Evolutionary conservation across 2,329 filamentous ascomycete species (phyloP).

Genomic region (Pyricularia sp.): DNA sequence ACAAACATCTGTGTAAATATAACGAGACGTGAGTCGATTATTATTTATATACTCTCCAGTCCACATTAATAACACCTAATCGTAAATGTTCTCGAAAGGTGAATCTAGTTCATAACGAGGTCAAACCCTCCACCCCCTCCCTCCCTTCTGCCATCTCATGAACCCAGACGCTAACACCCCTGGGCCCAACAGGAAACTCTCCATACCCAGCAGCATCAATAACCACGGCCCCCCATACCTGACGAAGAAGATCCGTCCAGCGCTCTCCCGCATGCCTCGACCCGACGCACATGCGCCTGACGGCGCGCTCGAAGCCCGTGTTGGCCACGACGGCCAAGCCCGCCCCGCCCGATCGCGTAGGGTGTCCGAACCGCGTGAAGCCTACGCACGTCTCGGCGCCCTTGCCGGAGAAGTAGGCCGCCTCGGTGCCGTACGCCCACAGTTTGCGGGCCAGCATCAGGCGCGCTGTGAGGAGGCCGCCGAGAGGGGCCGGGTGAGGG

Average conservation of each 20-base stretch:
- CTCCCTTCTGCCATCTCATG: conserved; percentile 42
- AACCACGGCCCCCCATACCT: conserved; percentile 41
- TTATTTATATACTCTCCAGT: too few species aligned
- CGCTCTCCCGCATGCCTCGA: conserved; percentile 45
- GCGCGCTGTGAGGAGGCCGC: conserved; percentile 40
- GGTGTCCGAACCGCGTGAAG: conserved; percentile 40
- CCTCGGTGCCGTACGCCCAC: conserved; percentile 57
- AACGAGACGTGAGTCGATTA: too few species aligned
- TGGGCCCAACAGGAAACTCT: conserved; percentile 41
- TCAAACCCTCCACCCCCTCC: conserved; percentile 16
- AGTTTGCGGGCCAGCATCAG: conserved; percentile 53
- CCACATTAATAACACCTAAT: not conserved
- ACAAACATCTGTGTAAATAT: too few species aligned
- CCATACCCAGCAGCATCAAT: conserved; percentile 53
- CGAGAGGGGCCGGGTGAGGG: conserved; percentile 33
- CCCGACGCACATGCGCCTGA: conserved; percentile 52
- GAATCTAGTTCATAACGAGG: not conserved
- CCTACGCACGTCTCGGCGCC: conserved; percentile 46
- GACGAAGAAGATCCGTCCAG: conserved; percentile 55
- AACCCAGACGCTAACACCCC: conserved; percentile 54
- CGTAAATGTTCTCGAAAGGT: not conserved
- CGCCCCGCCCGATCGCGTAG: conserved; percentile 34
- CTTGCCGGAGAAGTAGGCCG: conserved; percentile 41
- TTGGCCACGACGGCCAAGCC: conserved; percentile 50
- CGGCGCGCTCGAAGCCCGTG: conserved; percentile 35